These are phyloP conservation scores for Cladorrhinum samala DNA, from an alignment of 495 filamentous ascomycete genomes.

Conservation along the genomic window DNA sequence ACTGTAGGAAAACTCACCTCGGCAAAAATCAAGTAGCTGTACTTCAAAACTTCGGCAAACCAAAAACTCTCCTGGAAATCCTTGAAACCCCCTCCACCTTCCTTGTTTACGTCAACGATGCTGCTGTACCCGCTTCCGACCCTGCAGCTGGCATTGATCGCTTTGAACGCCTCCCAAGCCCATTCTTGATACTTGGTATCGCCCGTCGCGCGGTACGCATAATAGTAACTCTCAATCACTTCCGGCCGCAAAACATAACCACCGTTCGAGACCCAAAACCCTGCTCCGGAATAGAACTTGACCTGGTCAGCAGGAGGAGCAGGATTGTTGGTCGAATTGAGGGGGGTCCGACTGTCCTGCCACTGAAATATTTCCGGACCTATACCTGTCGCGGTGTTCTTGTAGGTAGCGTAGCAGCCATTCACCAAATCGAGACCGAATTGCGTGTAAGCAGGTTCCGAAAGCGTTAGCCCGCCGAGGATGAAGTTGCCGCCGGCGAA, in stretches of 20 bases:
- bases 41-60: constrained; percentile 89
- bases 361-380: constrained; percentile 76
- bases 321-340: constrained; percentile 33
- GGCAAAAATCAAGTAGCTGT: constrained; percentile 58
- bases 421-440: constrained; percentile 71
- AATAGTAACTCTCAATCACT: constrained; percentile 83
- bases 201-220: constrained; percentile 74
- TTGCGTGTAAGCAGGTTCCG: constrained; percentile 55
- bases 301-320: constrained; percentile 40
- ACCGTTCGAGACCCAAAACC: constrained; percentile 65
- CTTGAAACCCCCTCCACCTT: constrained; percentile 52
- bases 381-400: constrained; percentile 59
- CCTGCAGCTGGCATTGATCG: constrained; percentile 59
- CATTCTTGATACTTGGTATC: constrained; percentile 68
- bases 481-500: constrained; percentile 86
- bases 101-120: constrained; percentile 59
- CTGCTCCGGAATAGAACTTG: constrained; percentile 55
- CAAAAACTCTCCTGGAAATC: constrained; percentile 86
- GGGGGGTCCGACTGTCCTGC: constrained; percentile 44
- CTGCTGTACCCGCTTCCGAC: constrained; percentile 62
- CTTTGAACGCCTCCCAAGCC: constrained; percentile 76
- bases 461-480: constrained; percentile 69
- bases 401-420: constrained; percentile 72
- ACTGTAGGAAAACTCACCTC: constrained; percentile 17
- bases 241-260: constrained; percentile 74